Base-by-base conservation (phyloP, 331 rosid species). In the Malus hybrid region DNA sequence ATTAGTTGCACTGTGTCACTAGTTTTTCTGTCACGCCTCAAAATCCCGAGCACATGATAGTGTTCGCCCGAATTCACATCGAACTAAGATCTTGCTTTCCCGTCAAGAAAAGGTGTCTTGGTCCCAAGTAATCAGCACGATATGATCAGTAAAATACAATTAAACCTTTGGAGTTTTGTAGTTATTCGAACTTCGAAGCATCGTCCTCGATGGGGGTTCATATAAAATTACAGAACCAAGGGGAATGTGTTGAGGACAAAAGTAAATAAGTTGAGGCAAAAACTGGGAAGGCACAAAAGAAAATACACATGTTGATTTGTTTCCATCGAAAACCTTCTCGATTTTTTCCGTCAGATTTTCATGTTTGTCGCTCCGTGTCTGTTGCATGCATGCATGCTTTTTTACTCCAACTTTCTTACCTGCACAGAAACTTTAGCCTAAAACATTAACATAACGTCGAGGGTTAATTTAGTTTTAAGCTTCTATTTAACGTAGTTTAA, bases 281-380 rank as follows among this genome's bases (percentile, higher is more conserved):
- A 50, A 16, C 7, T 16, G 20, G 20, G 29, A 50, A n/a, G 62
- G 52, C 52, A 42, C 55, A 60, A 29, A 14, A 70, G 64, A 78
- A 44, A 69, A 65, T 24, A 22, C 7, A 67, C 36, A 24, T 24
- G 55, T 55, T 56, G 55, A 73, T 78, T 61, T 60, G 83, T 81
- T 55, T 67, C 65, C 24, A 60, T 74, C 65, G 78, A 80, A 73
- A 74, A 59, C 39, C 44, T 52, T 27, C 46, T 32, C 80, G 65
- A 65, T 22, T 60, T 42, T 62, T 81, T 77, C 48, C 64, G 75
- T 73, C 69, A 19, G 66, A 29, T 24, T 75, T 68, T 60, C 82
- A 72, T 56, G 77, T 68, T 69, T 73, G 82, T 80, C 80, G 84
- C 72, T 71, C 85, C 87, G 83, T 81, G 87, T 84, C 70, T 78